phyloP scores from a whole-genome alignment of 768 basidiomycete genomes.

The Tubosaeta sp. region DNA sequence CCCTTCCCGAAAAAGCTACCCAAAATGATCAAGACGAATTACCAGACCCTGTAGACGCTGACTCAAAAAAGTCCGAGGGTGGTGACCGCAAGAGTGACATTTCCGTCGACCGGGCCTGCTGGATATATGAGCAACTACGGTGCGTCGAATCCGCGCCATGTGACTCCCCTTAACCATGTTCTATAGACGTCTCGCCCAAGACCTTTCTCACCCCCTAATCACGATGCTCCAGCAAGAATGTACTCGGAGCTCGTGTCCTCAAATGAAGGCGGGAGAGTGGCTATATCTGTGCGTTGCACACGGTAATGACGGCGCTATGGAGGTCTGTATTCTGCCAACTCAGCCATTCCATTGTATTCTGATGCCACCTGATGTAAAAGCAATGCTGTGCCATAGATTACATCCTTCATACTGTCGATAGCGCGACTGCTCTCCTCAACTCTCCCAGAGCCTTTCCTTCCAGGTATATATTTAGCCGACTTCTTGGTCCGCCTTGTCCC shows the following conservation, averaged over 20 bases:
- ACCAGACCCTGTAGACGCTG: constrained; percentile 28
- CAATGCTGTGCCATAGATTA: constrained; percentile 99
- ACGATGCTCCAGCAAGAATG: constrained; percentile 86
- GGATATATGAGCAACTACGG: constrained; percentile 73
- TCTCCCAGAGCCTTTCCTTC: constrained; percentile 91
- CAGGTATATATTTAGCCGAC: constrained; percentile 45
- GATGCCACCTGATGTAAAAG: constrained; percentile 32
- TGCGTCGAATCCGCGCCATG: constrained; percentile 19
- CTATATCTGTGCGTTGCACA: constrained; percentile 94
- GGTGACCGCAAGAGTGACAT: constrained; percentile 41
- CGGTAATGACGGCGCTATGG: constrained; percentile 82
- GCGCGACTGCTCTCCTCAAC: constrained; percentile 87
- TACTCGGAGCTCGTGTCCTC: constrained; percentile 79
- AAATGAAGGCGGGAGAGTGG: constrained; percentile 99
- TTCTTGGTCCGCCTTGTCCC: constrained; percentile 17
- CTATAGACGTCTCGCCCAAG: constrained; percentile 77
- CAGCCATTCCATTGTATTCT: constrained; percentile 13
- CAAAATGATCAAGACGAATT: constrained; percentile 25
- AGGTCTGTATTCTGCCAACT: constrained; percentile 44
- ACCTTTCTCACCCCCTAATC: constrained; percentile 81
- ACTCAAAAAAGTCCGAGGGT: constrained; percentile 28
- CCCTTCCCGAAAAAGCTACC: constrained; percentile 56
- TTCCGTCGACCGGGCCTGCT: constrained; percentile 75
- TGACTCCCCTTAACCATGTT: constrained; percentile 1
- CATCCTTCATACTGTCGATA: constrained; percentile 88